Conservation (phyloP, 495 filamentous ascomycete species). For the Chlorociboria aeruginascens region DNA sequence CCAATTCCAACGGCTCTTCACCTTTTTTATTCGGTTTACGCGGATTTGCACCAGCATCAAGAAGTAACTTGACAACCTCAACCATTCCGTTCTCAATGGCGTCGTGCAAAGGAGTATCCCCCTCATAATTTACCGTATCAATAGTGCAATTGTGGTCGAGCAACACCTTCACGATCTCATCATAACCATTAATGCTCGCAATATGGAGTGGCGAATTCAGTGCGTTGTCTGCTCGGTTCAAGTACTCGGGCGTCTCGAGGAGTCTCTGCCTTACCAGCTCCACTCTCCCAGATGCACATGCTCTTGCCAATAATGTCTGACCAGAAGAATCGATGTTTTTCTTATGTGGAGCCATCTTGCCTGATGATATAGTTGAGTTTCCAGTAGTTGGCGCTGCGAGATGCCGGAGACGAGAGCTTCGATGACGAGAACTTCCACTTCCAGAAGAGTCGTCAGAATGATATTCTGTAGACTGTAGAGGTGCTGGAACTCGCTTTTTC, state of each 20-base stretch:
- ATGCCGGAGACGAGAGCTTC: constrained; percentile 51
- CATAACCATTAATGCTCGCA: constrained; percentile 71
- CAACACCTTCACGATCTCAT: constrained; percentile 70
- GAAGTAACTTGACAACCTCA: constrained; percentile 75
- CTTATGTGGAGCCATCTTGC: constrained; percentile 57
- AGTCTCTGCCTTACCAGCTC: constrained; percentile 56
- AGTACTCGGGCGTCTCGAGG: constrained; percentile 67
- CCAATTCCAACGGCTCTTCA: constrained; percentile 73
- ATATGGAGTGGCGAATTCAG: constrained; percentile 91
- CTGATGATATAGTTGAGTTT: constrained; percentile 47
- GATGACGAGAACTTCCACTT: constrained; percentile 58
- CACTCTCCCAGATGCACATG: constrained; percentile 65
- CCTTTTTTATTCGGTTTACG: constrained; percentile 77
- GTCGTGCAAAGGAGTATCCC: constrained; percentile 89
- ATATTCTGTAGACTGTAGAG: constrained; percentile 53
- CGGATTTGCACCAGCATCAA: constrained; percentile 81
- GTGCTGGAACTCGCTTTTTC: constrained; percentile 43
- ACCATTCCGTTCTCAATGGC: constrained; percentile 90
- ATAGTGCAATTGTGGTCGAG: constrained; percentile 72
- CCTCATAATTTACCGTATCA: constrained; percentile 67
- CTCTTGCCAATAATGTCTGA: constrained; percentile 71
- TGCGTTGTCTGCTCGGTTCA: constrained; percentile 84
- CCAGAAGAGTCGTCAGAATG: constrained; percentile 64
- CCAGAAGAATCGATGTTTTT: constrained; percentile 79
- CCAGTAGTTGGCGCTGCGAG: constrained; percentile 45